Base-by-base conservation (phyloP, 495 filamentous ascomycete genomes). In the Neurospora sp. region DNA sequence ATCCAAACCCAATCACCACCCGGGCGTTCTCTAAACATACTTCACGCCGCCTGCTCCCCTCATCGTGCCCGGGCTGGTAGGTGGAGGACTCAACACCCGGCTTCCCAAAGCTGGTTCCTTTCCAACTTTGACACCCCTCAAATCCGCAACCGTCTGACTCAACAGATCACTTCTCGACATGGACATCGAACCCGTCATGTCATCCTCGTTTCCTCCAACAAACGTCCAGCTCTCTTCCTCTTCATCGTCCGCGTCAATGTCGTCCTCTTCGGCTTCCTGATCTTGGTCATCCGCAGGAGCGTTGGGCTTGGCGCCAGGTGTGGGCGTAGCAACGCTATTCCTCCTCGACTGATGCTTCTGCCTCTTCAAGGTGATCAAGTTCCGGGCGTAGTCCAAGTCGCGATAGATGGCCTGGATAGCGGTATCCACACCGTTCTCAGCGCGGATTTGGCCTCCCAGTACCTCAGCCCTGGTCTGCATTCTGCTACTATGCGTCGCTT, bases 321-420 rank as follows among this genome's bases (percentile, higher is more conserved):
- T 42, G 35, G 42, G 5, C 3, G 73, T 59, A 23, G 70, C 69
- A 20, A 41, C 74, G 44, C 46, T 71, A 7, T 70, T 88, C 87
- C 76, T 91, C 87, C 39, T 89, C 85, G 69, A 87, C 83, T 75
- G 77, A 70, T 84, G 83, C 80, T 84, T 86, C 73, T 85, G 84
- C 39, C 80, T 71, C 72, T 86, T 85, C 69, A 83, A 79, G 80
- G 91, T 92, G 82, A 97, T 92, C 71, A 98, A 84, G 23, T 91
- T 91, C 80, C 90, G 92, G n/a, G 96, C 96, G 74, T 98, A 98
- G 78, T 98, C 96, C 48, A 99, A 86, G 79, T 98, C 96, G 11
- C 96, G 91, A 80, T 98, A 99, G 71, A 99, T 93, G 71, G 90
- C 90, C 79, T 98, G 93, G 74, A 99, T 93, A 11, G 96, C 96